Base-by-base conservation (phyloP, 345 rosid genomes). In the Pelargonium nanum region DNA sequence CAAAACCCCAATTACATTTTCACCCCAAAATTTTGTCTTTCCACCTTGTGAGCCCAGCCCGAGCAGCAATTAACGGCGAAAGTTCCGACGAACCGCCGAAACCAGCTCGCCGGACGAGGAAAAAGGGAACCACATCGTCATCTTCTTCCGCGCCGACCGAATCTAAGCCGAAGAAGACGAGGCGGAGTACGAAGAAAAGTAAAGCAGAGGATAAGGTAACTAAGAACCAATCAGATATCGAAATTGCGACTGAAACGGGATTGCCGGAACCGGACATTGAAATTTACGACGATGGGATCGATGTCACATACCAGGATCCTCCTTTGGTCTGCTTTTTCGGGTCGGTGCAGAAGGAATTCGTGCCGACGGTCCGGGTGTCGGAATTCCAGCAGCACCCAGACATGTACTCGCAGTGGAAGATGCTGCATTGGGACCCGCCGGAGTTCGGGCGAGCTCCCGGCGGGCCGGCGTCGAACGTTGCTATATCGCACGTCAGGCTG, bases 341-440 rank as follows among this genome's bases (percentile, higher is more conserved):
- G 5, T 81, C 95, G 5, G 89, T 70, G 4, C 87, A 76, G 73
- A 85, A 81, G 71, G 98, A 92, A 60, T 92, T 92, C 59, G 79
- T 89, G 30, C 97, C 98, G 0, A 77, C 81, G 45, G 97, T 89
- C 61, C 74, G 97, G 73, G 93, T 81, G 50, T 85, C 84, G 66
- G 88, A 87, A 55, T 72, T 82, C 8, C 88, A 68, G 63, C 81
- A 84, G 94, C 89, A 93, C 56, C 96, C 86, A 61, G 96, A 93
- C 54, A 87, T 80, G 0, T 89, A 93, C 78, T 87, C 94, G 19
- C 75, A 83, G 70, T 89, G 97, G 97, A 93, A 89, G 75, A 83
- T 82, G 95, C 78, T 93, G 22, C 97, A 89, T 73, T 89, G 94
- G 96, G 88, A 85, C 58, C 97, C 97, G 15, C 94, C 97, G 50